Conservation (phyloP, 164 flowering plant genomes). For the Euptelea pleiosperma region DNA sequence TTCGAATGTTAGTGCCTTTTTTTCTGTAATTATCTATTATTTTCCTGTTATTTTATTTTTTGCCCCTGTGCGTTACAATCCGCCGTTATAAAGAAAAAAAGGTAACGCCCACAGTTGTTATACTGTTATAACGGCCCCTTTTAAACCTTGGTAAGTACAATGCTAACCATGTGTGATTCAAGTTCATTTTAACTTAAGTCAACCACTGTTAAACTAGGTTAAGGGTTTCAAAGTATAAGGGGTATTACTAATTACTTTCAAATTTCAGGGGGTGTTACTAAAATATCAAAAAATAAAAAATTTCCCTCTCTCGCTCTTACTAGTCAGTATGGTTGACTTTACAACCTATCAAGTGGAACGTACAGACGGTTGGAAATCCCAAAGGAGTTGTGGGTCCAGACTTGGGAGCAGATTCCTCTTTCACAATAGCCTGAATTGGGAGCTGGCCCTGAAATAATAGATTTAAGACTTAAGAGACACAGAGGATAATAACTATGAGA, state of each 20-base stretch:
- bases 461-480: background rate
- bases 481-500: constrained; percentile 8
- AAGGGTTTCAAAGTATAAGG: background rate
- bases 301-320: background rate
- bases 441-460: background rate
- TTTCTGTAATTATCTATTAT: too few relatives aligned
- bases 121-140: too few relatives aligned
- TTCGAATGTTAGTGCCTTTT: too few relatives aligned
- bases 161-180: too few relatives aligned
- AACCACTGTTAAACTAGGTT: too few relatives aligned
- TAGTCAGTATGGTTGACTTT: background rate
- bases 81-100: too few relatives aligned
- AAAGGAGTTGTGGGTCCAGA: background rate
- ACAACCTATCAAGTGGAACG: background rate
- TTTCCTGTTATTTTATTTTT: too few relatives aligned
- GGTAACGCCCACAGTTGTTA: too few relatives aligned
- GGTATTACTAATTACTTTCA: background rate
- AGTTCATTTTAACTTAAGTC: too few relatives aligned
- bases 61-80: too few relatives aligned
- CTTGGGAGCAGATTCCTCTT: background rate
- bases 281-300: background rate
- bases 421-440: background rate
- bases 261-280: background rate
- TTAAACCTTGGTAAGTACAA: too few relatives aligned
- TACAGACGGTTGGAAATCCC: background rate